Base-by-base conservation (phyloP, 345 rosid genomes). In the Eucalyptus cladocalyx region DNA sequence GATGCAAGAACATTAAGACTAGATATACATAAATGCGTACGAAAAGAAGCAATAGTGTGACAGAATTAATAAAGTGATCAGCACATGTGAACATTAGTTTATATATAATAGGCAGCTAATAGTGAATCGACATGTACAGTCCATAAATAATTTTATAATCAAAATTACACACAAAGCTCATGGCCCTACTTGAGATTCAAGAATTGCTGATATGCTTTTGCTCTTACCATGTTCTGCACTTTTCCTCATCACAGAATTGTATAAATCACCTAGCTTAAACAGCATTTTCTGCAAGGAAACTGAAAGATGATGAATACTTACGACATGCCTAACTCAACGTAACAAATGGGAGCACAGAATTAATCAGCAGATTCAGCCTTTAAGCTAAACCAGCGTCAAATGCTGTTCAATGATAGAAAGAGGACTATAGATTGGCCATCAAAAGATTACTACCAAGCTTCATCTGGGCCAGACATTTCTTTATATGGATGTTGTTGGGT, bases 161-260 rank as follows among this genome's bases (percentile, higher is more conserved):
- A n/a, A n/a, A 53, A 32, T n/a, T 14, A 34, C 4, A 34, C 50
- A 47, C 51, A 34, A 89, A 48, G 60, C 47, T 87, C 2, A 43
- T 34, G 30, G 86, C n/a, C 96, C 91, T 94, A 96, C 99, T 88
- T 95, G 97, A 91, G 94, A 90, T 88, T 93, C 95, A 9, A 95
- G 91, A 91, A 97, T 93, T 88, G 93, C 91, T 45, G 93, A 90
- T 28, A 95, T 88, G 18, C 92, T 89, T 93, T 91, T 16, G 48
- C 17, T 91, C 94, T 94, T 34, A 88, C 89, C 93, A 69, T 95
- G 92, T 89, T 95, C 95, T 45, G 89, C 87, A 56, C 96, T 94
- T 90, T 94, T 97, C 90, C 87, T 92, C 91, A 91, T 92, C 89
- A 96, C 97, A 24, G 95, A 94, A 34, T 93, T 93, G 60, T 91